These are phyloP conservation scores for Myriangium duriaei DNA, from an alignment of 2,329 filamentous ascomycete species.

Conservation along the genomic window DNA sequence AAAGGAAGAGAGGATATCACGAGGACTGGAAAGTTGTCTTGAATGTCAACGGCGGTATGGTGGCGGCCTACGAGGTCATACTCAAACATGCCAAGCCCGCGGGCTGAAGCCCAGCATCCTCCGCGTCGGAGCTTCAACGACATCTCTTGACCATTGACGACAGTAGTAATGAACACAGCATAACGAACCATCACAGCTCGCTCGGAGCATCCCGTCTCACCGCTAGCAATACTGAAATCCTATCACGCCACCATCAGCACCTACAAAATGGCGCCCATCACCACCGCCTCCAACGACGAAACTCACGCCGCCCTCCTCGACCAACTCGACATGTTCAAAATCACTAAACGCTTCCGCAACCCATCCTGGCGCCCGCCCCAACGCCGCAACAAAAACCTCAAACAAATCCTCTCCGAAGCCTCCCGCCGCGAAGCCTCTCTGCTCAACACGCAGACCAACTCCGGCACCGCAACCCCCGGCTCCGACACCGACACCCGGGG, in stretches of 20 bases:
- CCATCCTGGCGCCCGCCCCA: conserved; percentile 81
- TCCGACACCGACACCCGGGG: conserved; percentile 31
- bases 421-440: conserved; percentile 81
- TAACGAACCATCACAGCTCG: too few species aligned
- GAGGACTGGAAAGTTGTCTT: background rate
- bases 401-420: conserved; percentile 85
- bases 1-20: background rate
- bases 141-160: too few species aligned
- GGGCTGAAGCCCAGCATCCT: too few species aligned
- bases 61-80: background rate
- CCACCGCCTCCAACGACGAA: conserved; percentile 62
- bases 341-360: conserved; percentile 83
- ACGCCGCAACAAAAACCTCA: conserved; percentile 97
- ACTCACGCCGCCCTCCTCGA: conserved; percentile 75
- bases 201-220: too few species aligned
- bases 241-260: too few species aligned
- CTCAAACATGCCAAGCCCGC: background rate
- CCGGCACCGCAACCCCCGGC: conserved; percentile 58
- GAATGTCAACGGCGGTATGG: background rate
- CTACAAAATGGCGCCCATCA: conserved; percentile 43
- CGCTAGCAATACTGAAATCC: too few species aligned
- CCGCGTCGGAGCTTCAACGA: background rate
- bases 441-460: conserved; percentile 61
- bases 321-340: conserved; percentile 76
- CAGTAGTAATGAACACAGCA: background rate